A percentile compares a stretch with the other conserved stretches of the same genome.
phyloP scores from a whole-genome alignment of 2,329 filamentous ascomycete species.

The Fusarium sp. region DNA sequence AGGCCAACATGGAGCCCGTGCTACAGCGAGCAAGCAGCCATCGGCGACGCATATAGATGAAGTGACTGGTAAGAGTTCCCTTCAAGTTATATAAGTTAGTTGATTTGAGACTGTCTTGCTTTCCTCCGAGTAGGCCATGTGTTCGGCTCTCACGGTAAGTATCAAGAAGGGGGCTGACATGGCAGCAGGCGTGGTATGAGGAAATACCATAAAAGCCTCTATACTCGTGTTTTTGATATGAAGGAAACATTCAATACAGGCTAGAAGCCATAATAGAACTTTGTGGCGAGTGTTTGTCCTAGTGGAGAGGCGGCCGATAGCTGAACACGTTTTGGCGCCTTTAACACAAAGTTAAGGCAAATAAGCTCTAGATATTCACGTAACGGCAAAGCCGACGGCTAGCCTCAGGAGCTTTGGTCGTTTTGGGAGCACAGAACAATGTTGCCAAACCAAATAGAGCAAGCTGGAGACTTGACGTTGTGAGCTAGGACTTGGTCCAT shows the following conservation, averaged over 20 bases:
- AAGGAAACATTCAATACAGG: not conserved
- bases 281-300: not conserved
- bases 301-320: not conserved
- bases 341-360: not conserved
- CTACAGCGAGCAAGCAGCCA: not conserved
- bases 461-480: not conserved
- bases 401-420: not conserved
- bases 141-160: not conserved
- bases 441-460: constrained; percentile 3
- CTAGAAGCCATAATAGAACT: not conserved
- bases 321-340: not conserved
- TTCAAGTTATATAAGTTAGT: not conserved
- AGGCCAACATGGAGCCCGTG: not conserved
- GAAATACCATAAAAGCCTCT: not conserved
- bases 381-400: constrained; percentile 15
- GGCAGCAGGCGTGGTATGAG: not conserved
- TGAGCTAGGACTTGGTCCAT: constrained; percentile 1
- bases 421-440: constrained; percentile 1
- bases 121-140: not conserved
- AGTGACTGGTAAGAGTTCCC: not conserved
- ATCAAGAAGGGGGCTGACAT: not conserved
- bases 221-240: not conserved
- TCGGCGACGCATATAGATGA: not conserved
- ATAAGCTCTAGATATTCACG: constrained; percentile 13
- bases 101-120: not conserved